phyloP scores from a whole-genome alignment of 1,284 basidiomycete genomes.

The Cutaneotrichosporon cavernicola region DNA sequence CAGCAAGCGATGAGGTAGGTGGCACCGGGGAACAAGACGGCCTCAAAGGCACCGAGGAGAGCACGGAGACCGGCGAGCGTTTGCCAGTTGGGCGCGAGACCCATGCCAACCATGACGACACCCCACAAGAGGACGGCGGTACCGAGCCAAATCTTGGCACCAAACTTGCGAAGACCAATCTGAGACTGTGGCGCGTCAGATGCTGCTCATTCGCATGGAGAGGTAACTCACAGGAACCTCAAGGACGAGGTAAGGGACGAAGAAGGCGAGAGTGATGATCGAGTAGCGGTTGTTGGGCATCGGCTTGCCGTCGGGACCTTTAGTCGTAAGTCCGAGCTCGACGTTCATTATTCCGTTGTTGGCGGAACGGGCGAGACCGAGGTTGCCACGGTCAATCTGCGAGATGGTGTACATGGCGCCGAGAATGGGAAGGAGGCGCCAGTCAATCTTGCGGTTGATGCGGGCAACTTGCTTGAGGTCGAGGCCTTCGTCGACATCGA shows the following conservation, averaged over 20 bases:
- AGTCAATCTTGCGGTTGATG: conserved; percentile 21
- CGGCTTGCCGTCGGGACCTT: conserved; percentile 7
- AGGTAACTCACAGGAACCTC: conserved; percentile 26
- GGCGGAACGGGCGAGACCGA: conserved; percentile 27
- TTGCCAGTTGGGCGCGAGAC: conserved; percentile 43
- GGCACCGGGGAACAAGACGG: conserved; percentile 47
- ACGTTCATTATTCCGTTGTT: conserved; percentile 30
- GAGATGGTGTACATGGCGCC: conserved; percentile 26
- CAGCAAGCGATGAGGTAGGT: conserved; percentile 54
- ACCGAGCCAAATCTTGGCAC: conserved; percentile 24
- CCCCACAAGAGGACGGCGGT: conserved; percentile 46
- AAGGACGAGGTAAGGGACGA: conserved; percentile 52
- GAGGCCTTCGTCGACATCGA: conserved; percentile 23
- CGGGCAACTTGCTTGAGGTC: conserved; percentile 13
- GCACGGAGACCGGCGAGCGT: conserved; percentile 51
- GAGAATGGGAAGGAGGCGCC: conserved; percentile 18
- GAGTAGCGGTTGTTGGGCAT: conserved; percentile 41
- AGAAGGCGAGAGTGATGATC: conserved; percentile 48
- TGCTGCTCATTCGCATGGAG: not conserved
- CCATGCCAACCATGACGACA: conserved; percentile 52
- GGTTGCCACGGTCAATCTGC: conserved; percentile 28
- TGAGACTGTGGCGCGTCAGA: conserved; percentile 17
- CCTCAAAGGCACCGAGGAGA: conserved; percentile 51
- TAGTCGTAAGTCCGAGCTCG: conserved; percentile 31
- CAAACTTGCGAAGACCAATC: conserved; percentile 33